phyloP scores from a whole-genome alignment of 306 rosid genomes.

The Leucaena leucocephala region DNA sequence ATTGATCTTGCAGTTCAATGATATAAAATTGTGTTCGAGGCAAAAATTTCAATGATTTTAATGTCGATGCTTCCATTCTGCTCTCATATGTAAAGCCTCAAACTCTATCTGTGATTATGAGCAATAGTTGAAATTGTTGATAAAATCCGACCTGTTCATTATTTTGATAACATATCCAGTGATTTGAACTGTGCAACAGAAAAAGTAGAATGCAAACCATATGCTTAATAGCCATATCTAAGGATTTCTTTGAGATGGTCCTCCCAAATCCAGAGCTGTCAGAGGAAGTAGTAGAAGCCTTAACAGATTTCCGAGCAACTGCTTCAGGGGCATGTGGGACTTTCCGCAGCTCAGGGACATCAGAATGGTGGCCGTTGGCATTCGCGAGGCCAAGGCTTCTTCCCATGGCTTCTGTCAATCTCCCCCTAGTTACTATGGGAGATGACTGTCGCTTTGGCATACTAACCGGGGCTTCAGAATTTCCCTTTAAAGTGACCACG shows the following conservation, averaged over 20 bases:
- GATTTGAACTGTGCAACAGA: background rate
- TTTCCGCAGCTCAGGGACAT: background rate
- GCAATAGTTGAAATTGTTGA: background rate
- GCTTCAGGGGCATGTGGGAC: slow-evolving; percentile 51
- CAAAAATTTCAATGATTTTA: background rate
- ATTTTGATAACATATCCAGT: background rate
- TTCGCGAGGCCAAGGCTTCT: slow-evolving; percentile 60
- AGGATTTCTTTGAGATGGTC: slow-evolving; percentile 88
- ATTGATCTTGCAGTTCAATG: background rate
- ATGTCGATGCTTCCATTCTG: background rate
- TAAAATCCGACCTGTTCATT: background rate
- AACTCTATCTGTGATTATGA: background rate
- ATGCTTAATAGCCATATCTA: slow-evolving; percentile 95
- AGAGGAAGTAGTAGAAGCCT: slow-evolving; percentile 58
- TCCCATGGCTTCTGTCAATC: slow-evolving; percentile 64
- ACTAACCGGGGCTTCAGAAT: slow-evolving; percentile 54
- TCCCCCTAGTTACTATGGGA: slow-evolving; percentile 79
- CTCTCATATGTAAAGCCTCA: background rate
- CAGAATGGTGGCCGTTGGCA: slow-evolving; percentile 56
- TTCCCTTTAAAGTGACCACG: slow-evolving; percentile 55
- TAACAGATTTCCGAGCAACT: slow-evolving; percentile 70
- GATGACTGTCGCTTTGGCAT: slow-evolving; percentile 75
- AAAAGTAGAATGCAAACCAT: slow-evolving; percentile 62
- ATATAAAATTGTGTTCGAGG: background rate
- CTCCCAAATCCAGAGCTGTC: slow-evolving; percentile 93